Percentiles rank a stretch among this genome's conserved stretches.
Evolutionary conservation across 164 flowering plant species (phyloP).

Genomic region (Nelumbo lutea): DNA sequence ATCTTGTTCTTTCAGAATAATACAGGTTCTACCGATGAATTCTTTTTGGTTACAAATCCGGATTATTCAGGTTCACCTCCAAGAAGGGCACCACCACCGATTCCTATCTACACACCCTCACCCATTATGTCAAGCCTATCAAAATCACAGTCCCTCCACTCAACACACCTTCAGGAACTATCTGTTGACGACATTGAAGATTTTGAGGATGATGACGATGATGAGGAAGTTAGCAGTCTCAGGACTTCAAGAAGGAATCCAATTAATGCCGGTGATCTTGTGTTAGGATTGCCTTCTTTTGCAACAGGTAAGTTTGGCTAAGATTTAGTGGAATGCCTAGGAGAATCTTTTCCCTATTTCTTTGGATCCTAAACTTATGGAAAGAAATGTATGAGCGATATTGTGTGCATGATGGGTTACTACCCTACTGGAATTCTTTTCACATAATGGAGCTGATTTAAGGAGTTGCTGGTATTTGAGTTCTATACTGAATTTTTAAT

Average conservation of each 20-base stretch:
- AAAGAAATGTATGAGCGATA: neutral
- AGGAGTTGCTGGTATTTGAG: neutral
- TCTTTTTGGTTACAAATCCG: conserved; percentile 74
- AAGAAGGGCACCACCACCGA: conserved; percentile 69
- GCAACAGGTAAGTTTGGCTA: conserved; percentile 55
- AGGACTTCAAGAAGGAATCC: conserved; percentile 57
- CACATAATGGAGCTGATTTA: neutral
- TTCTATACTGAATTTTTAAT: neutral
- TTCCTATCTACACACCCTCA: conserved; percentile 43
- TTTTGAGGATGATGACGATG: conserved; percentile 77
- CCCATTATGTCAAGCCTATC: conserved; percentile 39
- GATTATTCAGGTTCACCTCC: conserved; percentile 91
- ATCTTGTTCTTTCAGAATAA: conserved; percentile 42
- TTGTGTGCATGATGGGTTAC: too few relatives aligned
- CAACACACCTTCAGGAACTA: conserved; percentile 59
- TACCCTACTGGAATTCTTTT: neutral
- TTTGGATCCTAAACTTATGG: too few relatives aligned
- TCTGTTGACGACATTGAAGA: conserved; percentile 92
- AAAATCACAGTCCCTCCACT: conserved; percentile 59
- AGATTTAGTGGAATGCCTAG: conserved; percentile 2
- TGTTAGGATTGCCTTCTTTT: conserved; percentile 67
- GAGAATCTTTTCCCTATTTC: neutral
- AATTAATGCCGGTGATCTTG: conserved; percentile 74
- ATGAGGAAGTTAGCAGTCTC: conserved; percentile 57
- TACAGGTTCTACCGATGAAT: conserved; percentile 62